Evolutionary conservation across 108 stramenopile genomes (phyloP), one percentile per base, ranked within the genome.

Genomic region (Fistulifera solaris): DNA sequence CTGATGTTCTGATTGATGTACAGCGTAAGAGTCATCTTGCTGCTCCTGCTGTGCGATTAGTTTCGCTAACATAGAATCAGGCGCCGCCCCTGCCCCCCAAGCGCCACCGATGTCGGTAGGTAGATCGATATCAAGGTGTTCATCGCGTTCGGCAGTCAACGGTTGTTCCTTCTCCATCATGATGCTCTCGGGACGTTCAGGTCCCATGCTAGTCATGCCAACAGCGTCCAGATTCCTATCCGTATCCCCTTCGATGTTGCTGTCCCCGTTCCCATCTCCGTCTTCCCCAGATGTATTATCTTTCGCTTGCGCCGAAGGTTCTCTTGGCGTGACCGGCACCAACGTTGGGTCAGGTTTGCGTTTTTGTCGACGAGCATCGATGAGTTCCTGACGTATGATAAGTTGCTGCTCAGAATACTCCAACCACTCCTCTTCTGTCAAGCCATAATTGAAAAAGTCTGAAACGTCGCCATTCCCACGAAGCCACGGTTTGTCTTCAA

Each of bases 401-500:
- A 87, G 54, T 54, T 94, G 93, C 18, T 81, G 67, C 43, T 88
- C 76, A 21, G 75, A 54, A 63, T 94, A 94, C 54, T 89, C 86
- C 53, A 86, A 40, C 88, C 93, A 90, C 48, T 88, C 93, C 48
- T 85, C 88, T 43, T 42, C 35, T 2, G 50, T 28, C 50, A 60
- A 52, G 3, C 49, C 78, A 61, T 94, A 94, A 58, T 94, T 94
- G 73, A 94, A 88, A 68, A 77, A 94, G 53, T 94, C 92, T 0
- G 85, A 78, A 13, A 81, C 17, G 46, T 87, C 89, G 19, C 65
- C 75, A 17, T 40, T 38, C 13, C 63, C 79, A 27, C 81, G 71
- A 0, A 59, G 62, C 87, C 92, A 93, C n/a, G 87, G 91, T 54
- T 89, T 89, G 42, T 93, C 92, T 43, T 93, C 92, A 58, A 93